phyloP scores from a whole-genome alignment of 305 asterid species.

The Plantago coronopus region DNA sequence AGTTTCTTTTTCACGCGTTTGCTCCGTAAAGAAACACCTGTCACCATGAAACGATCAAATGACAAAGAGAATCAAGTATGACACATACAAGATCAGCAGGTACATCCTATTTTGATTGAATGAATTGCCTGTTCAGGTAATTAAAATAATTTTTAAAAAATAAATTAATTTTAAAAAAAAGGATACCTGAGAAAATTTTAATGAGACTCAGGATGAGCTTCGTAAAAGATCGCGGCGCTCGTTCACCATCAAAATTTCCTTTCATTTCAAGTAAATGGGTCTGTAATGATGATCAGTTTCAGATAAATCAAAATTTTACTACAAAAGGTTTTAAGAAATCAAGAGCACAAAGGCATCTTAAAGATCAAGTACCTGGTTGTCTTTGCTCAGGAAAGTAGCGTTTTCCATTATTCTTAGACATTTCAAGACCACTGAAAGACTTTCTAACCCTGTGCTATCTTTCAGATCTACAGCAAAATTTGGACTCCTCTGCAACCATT shows the following conservation, averaged over 20 bases:
- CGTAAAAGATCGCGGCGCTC: constrained; percentile 64
- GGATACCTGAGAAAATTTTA: constrained; percentile 82
- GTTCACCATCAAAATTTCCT: constrained; percentile 60
- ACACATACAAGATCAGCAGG: neutral
- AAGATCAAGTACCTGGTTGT: constrained; percentile 65
- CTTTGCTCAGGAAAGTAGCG: constrained; percentile 79
- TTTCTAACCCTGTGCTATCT: constrained; percentile 52
- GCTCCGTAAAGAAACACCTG: constrained; percentile 49
- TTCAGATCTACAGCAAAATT: constrained; percentile 38
- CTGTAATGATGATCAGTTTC: constrained; percentile 41
- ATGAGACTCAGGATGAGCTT: constrained; percentile 76
- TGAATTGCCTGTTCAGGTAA: too few relatives aligned
- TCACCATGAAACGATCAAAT: constrained; percentile 18
- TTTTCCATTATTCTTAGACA: constrained; percentile 96
- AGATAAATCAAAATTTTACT: neutral
- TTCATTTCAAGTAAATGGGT: constrained; percentile 86
- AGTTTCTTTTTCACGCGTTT: constrained; percentile 33
- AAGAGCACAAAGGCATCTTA: constrained; percentile 12
- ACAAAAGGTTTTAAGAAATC: neutral
- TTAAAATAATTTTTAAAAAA: too few relatives aligned
- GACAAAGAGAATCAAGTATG: constrained; percentile 12
- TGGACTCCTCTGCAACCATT: constrained; percentile 60
- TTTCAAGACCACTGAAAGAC: constrained; percentile 73
- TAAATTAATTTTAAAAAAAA: too few relatives aligned
- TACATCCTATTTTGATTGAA: neutral